A percentile compares a stretch with the other conserved stretches of the same genome.
Conservation (phyloP, 2,329 filamentous ascomycete genomes). For the Cladosporium sp. region DNA sequence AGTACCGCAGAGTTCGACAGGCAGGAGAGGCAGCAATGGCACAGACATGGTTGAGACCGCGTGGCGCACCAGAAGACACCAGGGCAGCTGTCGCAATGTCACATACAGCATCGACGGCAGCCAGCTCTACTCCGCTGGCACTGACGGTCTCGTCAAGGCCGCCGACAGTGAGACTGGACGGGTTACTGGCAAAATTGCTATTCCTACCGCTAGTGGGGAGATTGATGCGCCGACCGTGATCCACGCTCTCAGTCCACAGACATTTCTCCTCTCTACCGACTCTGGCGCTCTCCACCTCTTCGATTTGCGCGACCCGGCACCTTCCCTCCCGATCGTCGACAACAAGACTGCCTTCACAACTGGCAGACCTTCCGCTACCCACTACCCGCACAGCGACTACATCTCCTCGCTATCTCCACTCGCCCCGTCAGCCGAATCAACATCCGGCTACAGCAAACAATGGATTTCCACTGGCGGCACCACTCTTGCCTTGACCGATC, state of each 20-base stretch:
- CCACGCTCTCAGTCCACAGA: conserved; percentile 82
- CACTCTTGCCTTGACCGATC: conserved; percentile 85
- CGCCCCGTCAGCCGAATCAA: conserved; percentile 75
- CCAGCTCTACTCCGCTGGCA: conserved; percentile 61
- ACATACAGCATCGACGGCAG: conserved; percentile 77
- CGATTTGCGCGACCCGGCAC: conserved; percentile 66
- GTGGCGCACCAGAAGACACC: conserved; percentile 88
- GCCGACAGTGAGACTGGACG: conserved; percentile 60
- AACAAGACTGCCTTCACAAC: conserved; percentile 47
- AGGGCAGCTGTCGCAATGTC: conserved; percentile 85
- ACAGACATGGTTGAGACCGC: conserved; percentile 75
- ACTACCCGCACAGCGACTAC: conserved; percentile 89
- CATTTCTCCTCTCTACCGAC: conserved; percentile 85
- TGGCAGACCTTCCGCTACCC: conserved; percentile 71
- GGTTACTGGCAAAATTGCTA: conserved; percentile 78
- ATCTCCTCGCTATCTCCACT: conserved; percentile 84
- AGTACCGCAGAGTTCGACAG: conserved; percentile 36
- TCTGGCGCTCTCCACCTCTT: conserved; percentile 85
- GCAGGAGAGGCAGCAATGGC: conserved; percentile 54
- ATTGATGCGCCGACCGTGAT: conserved; percentile 77
- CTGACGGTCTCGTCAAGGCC: conserved; percentile 64
- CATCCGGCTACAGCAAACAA: conserved; percentile 87
- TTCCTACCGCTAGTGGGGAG: conserved; percentile 51
- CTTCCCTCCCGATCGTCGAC: conserved; percentile 39
- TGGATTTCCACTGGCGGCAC: conserved; percentile 93